Conservation (phyloP, 2,329 filamentous ascomycete species). For the Thermoascus crustaceus region DNA sequence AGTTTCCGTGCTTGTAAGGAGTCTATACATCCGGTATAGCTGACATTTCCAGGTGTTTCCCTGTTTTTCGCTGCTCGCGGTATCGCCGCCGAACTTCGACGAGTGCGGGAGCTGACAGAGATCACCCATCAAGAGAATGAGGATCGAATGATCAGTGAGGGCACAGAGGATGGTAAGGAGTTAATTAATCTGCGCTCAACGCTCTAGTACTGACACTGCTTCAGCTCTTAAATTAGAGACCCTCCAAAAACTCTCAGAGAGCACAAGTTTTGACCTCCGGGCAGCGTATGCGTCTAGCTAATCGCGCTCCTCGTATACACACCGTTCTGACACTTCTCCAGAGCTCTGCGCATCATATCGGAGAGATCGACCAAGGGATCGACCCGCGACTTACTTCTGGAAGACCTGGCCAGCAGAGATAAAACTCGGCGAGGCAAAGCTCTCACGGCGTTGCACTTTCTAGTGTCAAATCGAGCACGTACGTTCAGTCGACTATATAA, state of each 20-base stretch:
- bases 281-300: slow-evolving; percentile 47
- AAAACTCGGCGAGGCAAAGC: slow-evolving; percentile 31
- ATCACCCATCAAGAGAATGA: slow-evolving; percentile 58
- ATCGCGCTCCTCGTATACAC: no score
- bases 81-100: slow-evolving; percentile 46
- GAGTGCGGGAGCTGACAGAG: slow-evolving; percentile 41
- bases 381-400: slow-evolving; percentile 32
- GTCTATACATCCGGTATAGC: not conserved
- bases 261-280: slow-evolving; percentile 64
- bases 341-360: slow-evolving; percentile 39
- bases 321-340: slow-evolving; percentile 9
- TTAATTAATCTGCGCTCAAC: not conserved
- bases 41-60: slow-evolving; percentile 23
- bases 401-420: slow-evolving; percentile 34
- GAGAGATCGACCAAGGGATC: slow-evolving; percentile 36
- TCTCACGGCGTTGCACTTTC: slow-evolving; percentile 36
- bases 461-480: slow-evolving; percentile 34
- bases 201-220: slow-evolving; percentile 11
- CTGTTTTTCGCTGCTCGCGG: slow-evolving; percentile 46
- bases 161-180: slow-evolving; percentile 56
- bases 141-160: slow-evolving; percentile 65
- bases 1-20: not conserved
- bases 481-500: slow-evolving; percentile 12
- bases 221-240: slow-evolving; percentile 55
- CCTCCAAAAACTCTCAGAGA: slow-evolving; percentile 57